Evolutionary conservation across 106 monocot genomes (phyloP), one percentile per base, ranked within the genome.

Genomic region (Xerophyta viscosa): DNA sequence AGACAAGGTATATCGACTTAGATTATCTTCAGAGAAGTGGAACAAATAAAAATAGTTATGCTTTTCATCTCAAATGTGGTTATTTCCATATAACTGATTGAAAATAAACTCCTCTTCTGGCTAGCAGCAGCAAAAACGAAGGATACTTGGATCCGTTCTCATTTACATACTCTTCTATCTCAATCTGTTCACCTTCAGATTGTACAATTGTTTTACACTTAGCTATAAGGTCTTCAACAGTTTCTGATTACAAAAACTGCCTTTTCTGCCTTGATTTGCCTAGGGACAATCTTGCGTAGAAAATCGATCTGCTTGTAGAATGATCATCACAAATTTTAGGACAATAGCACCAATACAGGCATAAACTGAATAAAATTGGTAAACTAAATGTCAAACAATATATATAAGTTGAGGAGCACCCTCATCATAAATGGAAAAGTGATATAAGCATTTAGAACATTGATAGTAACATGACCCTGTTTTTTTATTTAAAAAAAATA

Each of bases 131-230:
- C n/a, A 68, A 58, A 96, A 96, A 20, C 89, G 84, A 62, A 96
- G 85, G 37, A 96, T 79, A 71, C 96, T 89, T 44, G 96, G 96
- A 79, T 96, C 96, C 48, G 54, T n/a, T n/a, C 33, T 89, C 96
- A 74, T 96, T 96, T 25, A 96, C 76, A 79, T 96, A 96, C 25
- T 96, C 96, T 39, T 96, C 96, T 28, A 67, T 71, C 18, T 89
- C 78, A 63, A 96, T 69, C 37, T 73, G 59, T 74, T 96, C 96
- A 57, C 82, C 85, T 74, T 96, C 89, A 64, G 81, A 66, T 8
- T 96, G 88, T 17, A 96, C 96, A 43, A 96, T 82, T 50, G 81
- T 47, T 64, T 88, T 96, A 64, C 96, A 96, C 39, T 82, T 89
- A 46, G 54, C 27, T 42, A 96, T 86, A 18, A 96, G 89, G 19